Base-by-base conservation (phyloP, 1,284 basidiomycete genomes). In the Ganoderma lucidum region DNA sequence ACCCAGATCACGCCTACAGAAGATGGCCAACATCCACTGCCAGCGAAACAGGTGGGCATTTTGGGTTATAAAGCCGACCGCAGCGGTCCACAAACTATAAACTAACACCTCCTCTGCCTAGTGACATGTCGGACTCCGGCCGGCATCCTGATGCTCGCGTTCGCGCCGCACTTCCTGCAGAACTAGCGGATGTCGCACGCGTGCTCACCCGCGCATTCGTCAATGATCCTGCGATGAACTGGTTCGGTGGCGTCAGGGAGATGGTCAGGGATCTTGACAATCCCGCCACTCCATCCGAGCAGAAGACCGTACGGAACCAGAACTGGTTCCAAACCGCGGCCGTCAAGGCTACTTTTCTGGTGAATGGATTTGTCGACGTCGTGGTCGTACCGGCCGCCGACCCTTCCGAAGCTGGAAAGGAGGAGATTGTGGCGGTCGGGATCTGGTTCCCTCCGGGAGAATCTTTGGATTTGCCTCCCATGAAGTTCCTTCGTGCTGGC, bases 151-250 rank as follows among this genome's bases (percentile, higher is more conserved):
- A 58, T 15, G 56, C 56, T 17, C 48, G 63, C 45, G 66, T 68
- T 8, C 66, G 66, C 37, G 37, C 23, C 12, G 66, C 66, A 8
- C 10, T 39, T 3, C 66, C 55, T 2, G 17, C 39, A 9, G 69
- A 70, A 30, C 23, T 62, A 3, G 35, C 37, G 6, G 66, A 55
- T n/a, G 44, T 66, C 17, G 65, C 71, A 6, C 55, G 56, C 15
- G 62, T 72, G 30, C 69, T 72, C 9, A 70, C 70, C 2, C 73
- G 73, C 4, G 73, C 74, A 2, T 75, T 75, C 55, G 71, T 70
- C 3, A 65, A 67, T 48, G 73, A 75, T 58, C 75, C 75, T 1
- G 48, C 64, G 19, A 75, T 75, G 73, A 75, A 75, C 71, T 75
- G 75, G 73, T 71, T 71, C 51, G 71, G 74, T 9, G 41, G 68